These are phyloP conservation scores for Sarocladiaceae sp. DNA, from an alignment of 2,329 filamentous ascomycete species.

Conservation along the genomic window DNA sequence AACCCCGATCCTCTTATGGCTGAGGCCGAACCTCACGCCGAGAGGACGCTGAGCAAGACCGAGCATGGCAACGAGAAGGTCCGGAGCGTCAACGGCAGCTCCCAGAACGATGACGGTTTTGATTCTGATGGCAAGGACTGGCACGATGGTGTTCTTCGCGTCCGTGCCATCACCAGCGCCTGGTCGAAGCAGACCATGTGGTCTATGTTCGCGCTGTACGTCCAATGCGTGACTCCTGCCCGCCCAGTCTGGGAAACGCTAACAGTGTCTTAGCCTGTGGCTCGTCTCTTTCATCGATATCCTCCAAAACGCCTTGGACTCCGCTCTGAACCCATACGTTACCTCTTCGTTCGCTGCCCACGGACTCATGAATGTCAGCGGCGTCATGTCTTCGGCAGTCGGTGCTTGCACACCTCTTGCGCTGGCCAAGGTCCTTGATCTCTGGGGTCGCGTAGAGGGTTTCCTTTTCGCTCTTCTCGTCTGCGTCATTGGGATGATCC, in stretches of 20 bases:
- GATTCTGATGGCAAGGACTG: slow-evolving; percentile 5
- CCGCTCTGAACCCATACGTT: slow-evolving; percentile 55
- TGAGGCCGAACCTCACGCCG: background rate
- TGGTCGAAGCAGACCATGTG: slow-evolving; percentile 32
- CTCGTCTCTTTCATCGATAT: slow-evolving; percentile 32
- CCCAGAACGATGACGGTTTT: slow-evolving; percentile 3
- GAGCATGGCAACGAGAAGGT: background rate
- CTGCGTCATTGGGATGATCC: slow-evolving; percentile 43
- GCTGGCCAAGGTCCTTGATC: slow-evolving; percentile 42
- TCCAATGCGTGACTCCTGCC: too few species aligned
- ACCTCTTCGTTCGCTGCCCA: slow-evolving; percentile 60
- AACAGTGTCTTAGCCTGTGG: slow-evolving; percentile 29
- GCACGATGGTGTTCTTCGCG: slow-evolving; percentile 26
- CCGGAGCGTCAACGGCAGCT: slow-evolving; percentile 2
- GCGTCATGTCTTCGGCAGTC: slow-evolving; percentile 49
- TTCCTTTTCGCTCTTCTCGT: slow-evolving; percentile 35
- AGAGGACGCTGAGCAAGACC: slow-evolving; percentile 1
- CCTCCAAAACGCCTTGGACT: slow-evolving; percentile 29
- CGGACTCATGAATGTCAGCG: slow-evolving; percentile 57
- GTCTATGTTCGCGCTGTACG: slow-evolving; percentile 33
- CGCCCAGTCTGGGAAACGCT: too few species aligned
- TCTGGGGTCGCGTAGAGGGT: slow-evolving; percentile 41
- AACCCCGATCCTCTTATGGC: slow-evolving; percentile 4
- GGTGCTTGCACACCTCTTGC: slow-evolving; percentile 31
- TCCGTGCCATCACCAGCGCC: slow-evolving; percentile 32